Conservation (phyloP, 2,329 filamentous ascomycete species). For the Teratosphaeria zuluensis region DNA sequence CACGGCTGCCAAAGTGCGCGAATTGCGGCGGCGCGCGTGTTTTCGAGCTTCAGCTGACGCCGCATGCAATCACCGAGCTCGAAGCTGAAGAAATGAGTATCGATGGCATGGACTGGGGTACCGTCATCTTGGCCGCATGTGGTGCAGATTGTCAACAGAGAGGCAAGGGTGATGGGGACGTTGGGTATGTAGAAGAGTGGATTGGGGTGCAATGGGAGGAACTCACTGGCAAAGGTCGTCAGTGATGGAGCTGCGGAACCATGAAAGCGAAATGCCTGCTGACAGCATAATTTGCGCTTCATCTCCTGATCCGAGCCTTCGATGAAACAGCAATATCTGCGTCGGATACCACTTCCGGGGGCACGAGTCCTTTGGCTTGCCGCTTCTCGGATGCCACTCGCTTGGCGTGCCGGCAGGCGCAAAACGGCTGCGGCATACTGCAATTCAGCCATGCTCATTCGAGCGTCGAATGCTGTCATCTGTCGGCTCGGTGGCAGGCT, state of each 20-base stretch:
- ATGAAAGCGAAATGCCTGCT: background rate
- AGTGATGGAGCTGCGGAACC: background rate
- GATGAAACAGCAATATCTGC: background rate
- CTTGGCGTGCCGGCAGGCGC: background rate
- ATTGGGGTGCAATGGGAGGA: constrained; percentile 98
- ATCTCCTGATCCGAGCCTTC: background rate
- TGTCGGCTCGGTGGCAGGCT: background rate
- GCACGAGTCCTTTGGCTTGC: background rate
- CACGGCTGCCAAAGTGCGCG: constrained; percentile 61
- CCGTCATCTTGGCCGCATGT: constrained; percentile 79
- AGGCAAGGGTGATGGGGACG: constrained; percentile 49
- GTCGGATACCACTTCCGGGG: too few relatives aligned
- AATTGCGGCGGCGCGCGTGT: constrained; percentile 66
- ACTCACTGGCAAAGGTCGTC: constrained; percentile 19
- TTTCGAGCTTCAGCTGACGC: constrained; percentile 89
- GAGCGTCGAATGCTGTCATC: background rate
- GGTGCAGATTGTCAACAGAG: constrained; percentile 62
- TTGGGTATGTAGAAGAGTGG: constrained; percentile 89
- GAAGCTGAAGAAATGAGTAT: constrained; percentile 59
- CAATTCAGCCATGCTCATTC: background rate
- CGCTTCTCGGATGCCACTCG: background rate
- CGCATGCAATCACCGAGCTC: constrained; percentile 79
- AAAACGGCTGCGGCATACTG: background rate
- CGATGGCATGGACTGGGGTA: constrained; percentile 98
- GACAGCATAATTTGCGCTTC: background rate